These are phyloP conservation scores for Immersiella caudata DNA, from an alignment of 495 filamentous ascomycete species.

Conservation along the genomic window DNA sequence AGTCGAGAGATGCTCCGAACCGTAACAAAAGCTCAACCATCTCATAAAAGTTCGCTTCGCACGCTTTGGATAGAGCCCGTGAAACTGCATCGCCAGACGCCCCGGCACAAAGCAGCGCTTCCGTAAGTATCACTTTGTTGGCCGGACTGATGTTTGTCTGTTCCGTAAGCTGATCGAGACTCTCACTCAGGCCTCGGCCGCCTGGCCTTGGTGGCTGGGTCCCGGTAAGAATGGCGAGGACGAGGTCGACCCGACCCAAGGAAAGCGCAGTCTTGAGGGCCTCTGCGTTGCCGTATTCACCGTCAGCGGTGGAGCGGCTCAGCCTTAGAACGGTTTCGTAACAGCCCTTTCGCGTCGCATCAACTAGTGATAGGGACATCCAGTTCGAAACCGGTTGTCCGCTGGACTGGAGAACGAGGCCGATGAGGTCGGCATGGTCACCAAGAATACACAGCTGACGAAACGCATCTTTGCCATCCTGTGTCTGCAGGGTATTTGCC, in stretches of 20 bases:
- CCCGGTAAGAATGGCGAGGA: slow-evolving; percentile 49
- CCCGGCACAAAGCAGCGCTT: slow-evolving; percentile 51
- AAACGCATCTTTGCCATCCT: slow-evolving; percentile 49
- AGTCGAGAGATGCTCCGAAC: slow-evolving; percentile 51
- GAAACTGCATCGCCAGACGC: slow-evolving; percentile 46
- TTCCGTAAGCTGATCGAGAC: slow-evolving; percentile 43
- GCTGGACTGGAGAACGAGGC: slow-evolving; percentile 47
- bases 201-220: slow-evolving; percentile 40
- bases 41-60: slow-evolving; percentile 44
- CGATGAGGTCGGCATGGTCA: slow-evolving; percentile 43
- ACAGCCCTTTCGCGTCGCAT: slow-evolving; percentile 48
- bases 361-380: slow-evolving; percentile 48
- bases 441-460: slow-evolving; percentile 45
- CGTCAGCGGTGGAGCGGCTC: slow-evolving; percentile 49
- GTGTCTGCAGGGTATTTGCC: slow-evolving; percentile 41
- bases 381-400: slow-evolving; percentile 39
- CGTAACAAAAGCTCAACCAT: slow-evolving; percentile 49
- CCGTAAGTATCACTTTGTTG: slow-evolving; percentile 46
- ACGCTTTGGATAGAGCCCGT: slow-evolving; percentile 43
- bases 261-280: slow-evolving; percentile 48
- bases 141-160: slow-evolving; percentile 46
- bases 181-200: slow-evolving; percentile 42
- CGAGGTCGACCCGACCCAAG: slow-evolving; percentile 47
- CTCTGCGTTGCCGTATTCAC: slow-evolving; percentile 46
- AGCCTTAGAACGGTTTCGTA: slow-evolving; percentile 48